A percentile compares a stretch with the other conserved stretches of the same genome.
Conservation (phyloP, 495 filamentous ascomycete genomes). For the Xylaria longipes region DNA sequence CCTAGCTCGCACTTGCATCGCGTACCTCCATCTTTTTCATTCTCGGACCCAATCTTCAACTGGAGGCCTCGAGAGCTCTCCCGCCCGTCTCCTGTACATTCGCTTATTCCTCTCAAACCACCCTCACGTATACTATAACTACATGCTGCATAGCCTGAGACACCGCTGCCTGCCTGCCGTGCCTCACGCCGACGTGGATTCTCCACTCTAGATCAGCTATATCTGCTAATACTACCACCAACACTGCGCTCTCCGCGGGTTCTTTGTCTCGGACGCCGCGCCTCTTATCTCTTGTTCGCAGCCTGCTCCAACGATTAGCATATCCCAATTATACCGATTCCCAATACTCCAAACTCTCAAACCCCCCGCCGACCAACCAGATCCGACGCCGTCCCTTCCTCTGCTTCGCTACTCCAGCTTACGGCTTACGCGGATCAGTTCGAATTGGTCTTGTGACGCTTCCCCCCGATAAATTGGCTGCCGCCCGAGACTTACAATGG, state of each 20-base stretch:
- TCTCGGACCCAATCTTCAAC: neutral
- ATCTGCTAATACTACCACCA: neutral
- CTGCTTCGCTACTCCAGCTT: neutral
- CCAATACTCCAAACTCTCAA: neutral
- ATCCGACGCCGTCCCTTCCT: neutral
- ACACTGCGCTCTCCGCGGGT: neutral
- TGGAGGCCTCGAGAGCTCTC: constrained; percentile 11
- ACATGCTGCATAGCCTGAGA: constrained; percentile 3
- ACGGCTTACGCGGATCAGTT: constrained; percentile 18
- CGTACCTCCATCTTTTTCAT: constrained; percentile 6
- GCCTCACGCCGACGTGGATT: constrained; percentile 8
- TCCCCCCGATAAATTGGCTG: constrained; percentile 27
- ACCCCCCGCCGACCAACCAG: constrained; percentile 12
- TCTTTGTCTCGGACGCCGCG: constrained; percentile 17
- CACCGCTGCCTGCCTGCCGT: neutral
- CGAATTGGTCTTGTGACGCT: constrained; percentile 25
- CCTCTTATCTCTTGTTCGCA: constrained; percentile 10
- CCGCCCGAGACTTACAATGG: constrained; percentile 38
- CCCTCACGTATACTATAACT: neutral
- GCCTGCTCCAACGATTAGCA: constrained; percentile 3
- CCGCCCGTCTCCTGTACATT: constrained; percentile 4
- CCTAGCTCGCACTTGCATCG: neutral
- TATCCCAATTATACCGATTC: constrained; percentile 14
- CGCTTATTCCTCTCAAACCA: constrained; percentile 1
- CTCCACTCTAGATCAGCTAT: constrained; percentile 5